Conservation (phyloP, 805 yeast genomes). For the Dipodascopsis uninucleata region DNA sequence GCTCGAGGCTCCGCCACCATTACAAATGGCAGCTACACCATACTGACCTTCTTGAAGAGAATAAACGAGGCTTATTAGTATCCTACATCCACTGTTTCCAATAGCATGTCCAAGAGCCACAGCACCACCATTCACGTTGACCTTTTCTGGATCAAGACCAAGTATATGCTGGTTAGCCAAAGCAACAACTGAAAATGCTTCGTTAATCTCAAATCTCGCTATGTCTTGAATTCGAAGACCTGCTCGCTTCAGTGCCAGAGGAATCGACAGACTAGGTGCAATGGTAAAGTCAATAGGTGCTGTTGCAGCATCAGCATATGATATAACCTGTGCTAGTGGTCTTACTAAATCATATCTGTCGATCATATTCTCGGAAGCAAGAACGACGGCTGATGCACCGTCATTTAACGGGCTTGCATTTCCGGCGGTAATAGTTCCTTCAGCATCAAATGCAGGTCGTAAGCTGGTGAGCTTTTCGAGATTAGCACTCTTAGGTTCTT, state of each 20-base stretch:
- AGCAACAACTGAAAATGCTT: constrained; percentile 95
- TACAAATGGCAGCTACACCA: constrained; percentile 93
- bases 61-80: constrained; percentile 53
- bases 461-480: constrained; percentile 68
- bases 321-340: constrained; percentile 68
- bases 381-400: constrained; percentile 89
- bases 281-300: constrained; percentile 88
- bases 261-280: constrained; percentile 90
- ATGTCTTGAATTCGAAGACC: constrained; percentile 58
- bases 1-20: constrained; percentile 98
- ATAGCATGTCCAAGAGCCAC: constrained; percentile 94
- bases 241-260: constrained; percentile 85
- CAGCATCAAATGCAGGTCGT: constrained; percentile 85
- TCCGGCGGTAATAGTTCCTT: constrained; percentile 94
- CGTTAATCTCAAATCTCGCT: constrained; percentile 87
- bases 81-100: constrained; percentile 94
- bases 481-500: constrained; percentile 68
- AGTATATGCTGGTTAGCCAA: constrained; percentile 72
- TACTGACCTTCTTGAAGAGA: constrained; percentile 62
- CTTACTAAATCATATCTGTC: constrained; percentile 60
- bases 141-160: constrained; percentile 61
- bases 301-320: constrained; percentile 97
- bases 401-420: constrained; percentile 92
- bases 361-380: constrained; percentile 75
- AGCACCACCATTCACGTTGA: constrained; percentile 92